Percentiles rank a stretch among this genome's conserved stretches.
phyloP scores from a whole-genome alignment of 2,329 filamentous ascomycete species.

The Fusarium camptoceras region DNA sequence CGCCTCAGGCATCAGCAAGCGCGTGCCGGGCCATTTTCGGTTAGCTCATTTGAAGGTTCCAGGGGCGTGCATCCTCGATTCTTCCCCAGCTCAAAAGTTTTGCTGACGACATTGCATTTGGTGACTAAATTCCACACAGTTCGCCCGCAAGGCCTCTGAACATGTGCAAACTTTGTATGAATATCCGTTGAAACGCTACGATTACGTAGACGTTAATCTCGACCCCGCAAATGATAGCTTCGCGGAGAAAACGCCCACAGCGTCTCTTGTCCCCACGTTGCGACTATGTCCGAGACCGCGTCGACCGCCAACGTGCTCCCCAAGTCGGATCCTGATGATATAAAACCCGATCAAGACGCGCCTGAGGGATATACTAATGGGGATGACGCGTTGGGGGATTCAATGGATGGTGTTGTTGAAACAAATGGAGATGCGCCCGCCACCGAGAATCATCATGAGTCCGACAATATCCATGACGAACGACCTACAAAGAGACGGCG shows the following conservation, averaged over 20 bases:
- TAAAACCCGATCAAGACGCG: constrained; percentile 44
- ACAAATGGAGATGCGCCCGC: constrained; percentile 43
- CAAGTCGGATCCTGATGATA: constrained; percentile 47
- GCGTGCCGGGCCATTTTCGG: constrained; percentile 44
- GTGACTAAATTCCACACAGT: constrained; percentile 58
- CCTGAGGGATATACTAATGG: constrained; percentile 28
- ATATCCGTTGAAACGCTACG: constrained; percentile 58
- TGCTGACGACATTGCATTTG: constrained; percentile 61
- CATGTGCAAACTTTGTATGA: constrained; percentile 66
- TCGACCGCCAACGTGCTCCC: constrained; percentile 60
- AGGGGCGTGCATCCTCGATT: constrained; percentile 45
- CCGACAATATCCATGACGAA: constrained; percentile 55
- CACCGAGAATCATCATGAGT: constrained; percentile 54
- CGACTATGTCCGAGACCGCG: constrained; percentile 71
- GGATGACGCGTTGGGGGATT: constrained; percentile 36
- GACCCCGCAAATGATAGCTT: constrained; percentile 67
- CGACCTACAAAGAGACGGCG: constrained; percentile 75
- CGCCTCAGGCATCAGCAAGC: constrained; percentile 53
- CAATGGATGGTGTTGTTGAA: constrained; percentile 24
- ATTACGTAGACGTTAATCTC: constrained; percentile 68
- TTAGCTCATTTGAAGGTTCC: constrained; percentile 42
- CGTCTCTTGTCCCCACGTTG: constrained; percentile 57
- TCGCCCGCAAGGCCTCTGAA: constrained; percentile 61
- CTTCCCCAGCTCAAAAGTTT: constrained; percentile 58
- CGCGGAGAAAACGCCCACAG: constrained; percentile 64